A percentile compares a stretch with the other conserved stretches of the same genome.
Evolutionary conservation across 345 rosid genomes (phyloP).

Genomic region (Leavenworthia alabamica): DNA sequence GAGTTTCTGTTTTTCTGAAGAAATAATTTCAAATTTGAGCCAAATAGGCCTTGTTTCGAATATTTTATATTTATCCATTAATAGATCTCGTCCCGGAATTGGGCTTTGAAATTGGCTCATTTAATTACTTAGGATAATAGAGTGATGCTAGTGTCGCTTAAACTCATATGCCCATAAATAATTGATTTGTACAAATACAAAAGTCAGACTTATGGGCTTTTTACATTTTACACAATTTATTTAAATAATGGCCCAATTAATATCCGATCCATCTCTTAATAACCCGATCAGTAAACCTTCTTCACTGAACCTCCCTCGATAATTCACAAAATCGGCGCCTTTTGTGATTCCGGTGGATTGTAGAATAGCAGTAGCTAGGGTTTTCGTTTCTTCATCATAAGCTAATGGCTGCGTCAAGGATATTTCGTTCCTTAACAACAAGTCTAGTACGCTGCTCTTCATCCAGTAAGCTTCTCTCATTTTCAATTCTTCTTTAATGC

Average conservation of each 20-base stretch:
- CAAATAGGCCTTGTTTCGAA: too few relatives aligned
- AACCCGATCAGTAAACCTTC: constrained; percentile 3
- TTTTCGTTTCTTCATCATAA: not conserved
- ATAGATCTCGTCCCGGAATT: too few relatives aligned
- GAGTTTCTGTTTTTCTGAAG: too few relatives aligned
- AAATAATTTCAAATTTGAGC: too few relatives aligned
- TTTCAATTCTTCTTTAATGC: constrained; percentile 1
- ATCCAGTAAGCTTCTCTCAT: not conserved
- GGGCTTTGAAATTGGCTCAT: too few relatives aligned
- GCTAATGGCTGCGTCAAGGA: constrained; percentile 41
- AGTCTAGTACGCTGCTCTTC: constrained; percentile 13
- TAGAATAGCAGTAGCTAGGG: constrained; percentile 17
- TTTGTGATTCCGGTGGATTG: constrained; percentile 16
- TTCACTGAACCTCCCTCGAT: not conserved
- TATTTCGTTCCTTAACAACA: constrained; percentile 32
- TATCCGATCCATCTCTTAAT: constrained; percentile 2
- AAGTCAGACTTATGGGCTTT: not conserved
- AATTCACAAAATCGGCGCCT: not conserved
- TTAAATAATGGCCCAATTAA: not conserved
- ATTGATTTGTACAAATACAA: not conserved
- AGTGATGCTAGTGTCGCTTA: not conserved
- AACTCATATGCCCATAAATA: not conserved
- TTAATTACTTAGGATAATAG: too few relatives aligned
- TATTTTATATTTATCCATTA: too few relatives aligned
- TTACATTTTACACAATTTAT: too few relatives aligned